A percentile compares a stretch with the other conserved stretches of the same genome.
Evolutionary conservation across 1,284 basidiomycete species (phyloP).

Genomic region (Mycosarcoma maydis): DNA sequence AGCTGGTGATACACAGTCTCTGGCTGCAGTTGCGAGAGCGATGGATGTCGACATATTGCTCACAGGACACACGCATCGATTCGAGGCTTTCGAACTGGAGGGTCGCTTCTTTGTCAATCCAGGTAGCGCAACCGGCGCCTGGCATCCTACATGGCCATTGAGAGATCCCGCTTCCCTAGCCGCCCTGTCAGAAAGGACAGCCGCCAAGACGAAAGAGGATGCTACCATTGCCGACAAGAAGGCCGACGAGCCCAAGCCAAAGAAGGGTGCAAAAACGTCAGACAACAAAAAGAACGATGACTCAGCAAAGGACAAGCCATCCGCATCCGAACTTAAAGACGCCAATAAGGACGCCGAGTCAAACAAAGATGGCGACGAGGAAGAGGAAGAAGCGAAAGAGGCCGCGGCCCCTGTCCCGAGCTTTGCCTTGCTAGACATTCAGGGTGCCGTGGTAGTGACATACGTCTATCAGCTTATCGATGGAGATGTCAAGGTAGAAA

Average conservation of each 20-base stretch:
- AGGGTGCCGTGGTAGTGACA: constrained; percentile 63
- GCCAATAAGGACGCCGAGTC: constrained; percentile 4
- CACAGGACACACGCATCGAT: constrained; percentile 94
- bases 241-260: constrained; percentile 17
- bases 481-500: constrained; percentile 66
- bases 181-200: constrained; percentile 19
- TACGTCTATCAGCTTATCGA: constrained; percentile 66
- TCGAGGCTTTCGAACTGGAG: constrained; percentile 92
- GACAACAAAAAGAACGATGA: constrained; percentile 28
- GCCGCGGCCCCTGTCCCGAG: constrained; percentile 51
- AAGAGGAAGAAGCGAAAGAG: constrained; percentile 36
- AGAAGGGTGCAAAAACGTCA: constrained; percentile 19
- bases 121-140: constrained; percentile 93
- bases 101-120: constrained; percentile 95
- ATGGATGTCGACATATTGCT: constrained; percentile 97
- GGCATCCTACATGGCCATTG: constrained; percentile 72
- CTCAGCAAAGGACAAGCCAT: constrained; percentile 21
- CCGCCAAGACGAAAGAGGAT: constrained; percentile 21
- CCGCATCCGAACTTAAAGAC: constrained; percentile 14
- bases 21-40: constrained; percentile 83
- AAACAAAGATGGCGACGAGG: constrained; percentile 7
- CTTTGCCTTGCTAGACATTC: constrained; percentile 64
- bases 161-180: constrained; percentile 34
- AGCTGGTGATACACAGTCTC: constrained; percentile 86
- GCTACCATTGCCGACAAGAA: constrained; percentile 15